These are phyloP conservation scores for Thozetella sp. DNA, from an alignment of 495 filamentous ascomycete species.

Conservation along the genomic window DNA sequence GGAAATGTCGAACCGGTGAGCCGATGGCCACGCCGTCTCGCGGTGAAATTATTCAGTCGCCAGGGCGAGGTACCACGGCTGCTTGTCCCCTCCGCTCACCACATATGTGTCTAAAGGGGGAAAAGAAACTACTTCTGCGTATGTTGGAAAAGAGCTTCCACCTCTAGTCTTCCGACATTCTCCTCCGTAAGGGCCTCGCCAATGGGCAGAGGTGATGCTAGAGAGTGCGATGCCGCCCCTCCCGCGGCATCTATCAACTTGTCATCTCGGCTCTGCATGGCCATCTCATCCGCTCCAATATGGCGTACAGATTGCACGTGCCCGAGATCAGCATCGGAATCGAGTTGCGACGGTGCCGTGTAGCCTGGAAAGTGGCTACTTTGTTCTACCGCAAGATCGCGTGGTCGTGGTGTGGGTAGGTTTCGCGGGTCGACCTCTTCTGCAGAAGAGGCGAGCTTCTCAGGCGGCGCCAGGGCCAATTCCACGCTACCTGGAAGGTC, in stretches of 20 bases:
- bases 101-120: not conserved
- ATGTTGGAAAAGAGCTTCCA: conserved; percentile 7
- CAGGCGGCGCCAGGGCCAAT: conserved; percentile 5
- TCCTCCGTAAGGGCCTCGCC: conserved; percentile 34
- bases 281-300: conserved; percentile 23
- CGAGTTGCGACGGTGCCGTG: not conserved
- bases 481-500: conserved; percentile 24
- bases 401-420: conserved; percentile 26
- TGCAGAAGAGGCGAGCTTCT: conserved; percentile 5
- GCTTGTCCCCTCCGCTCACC: too few species aligned
- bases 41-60: too few species aligned
- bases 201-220: conserved; percentile 9
- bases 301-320: conserved; percentile 19
- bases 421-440: conserved; percentile 16
- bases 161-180: conserved; percentile 30
- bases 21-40: too few species aligned
- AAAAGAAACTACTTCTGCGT: not conserved
- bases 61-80: too few species aligned
- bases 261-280: conserved; percentile 31
- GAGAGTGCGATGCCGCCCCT: conserved; percentile 7
- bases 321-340: conserved; percentile 12
- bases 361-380: conserved; percentile 10
- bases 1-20: too few species aligned
- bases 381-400: conserved; percentile 3
- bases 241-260: conserved; percentile 37